Base-by-base conservation (phyloP, 441 rosid genomes). In the Flueggea neowawraea region DNA sequence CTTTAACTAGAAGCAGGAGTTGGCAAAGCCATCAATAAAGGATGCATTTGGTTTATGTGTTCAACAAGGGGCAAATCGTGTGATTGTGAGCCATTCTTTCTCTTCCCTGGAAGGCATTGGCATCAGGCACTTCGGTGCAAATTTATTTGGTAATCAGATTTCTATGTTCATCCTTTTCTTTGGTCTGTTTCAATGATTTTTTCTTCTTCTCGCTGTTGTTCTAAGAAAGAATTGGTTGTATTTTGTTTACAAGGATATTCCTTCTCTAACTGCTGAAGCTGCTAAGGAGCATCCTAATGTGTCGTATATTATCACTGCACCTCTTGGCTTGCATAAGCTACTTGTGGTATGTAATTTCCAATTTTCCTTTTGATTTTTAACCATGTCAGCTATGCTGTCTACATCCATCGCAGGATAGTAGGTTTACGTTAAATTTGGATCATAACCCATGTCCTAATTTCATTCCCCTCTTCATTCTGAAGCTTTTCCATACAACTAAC, bases 51-150 rank as follows among this genome's bases (percentile, higher is more conserved):
- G 76, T 69, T 75, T 67, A 41, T 94, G 99, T 65, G 86, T 94
- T 69, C 76, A 52, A 70, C 78, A 77, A 80, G 99, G 99, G 15
- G 96, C 91, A 0, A 73, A 58, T 64, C 90, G 90, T 22, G 92
- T 91, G 64, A 84, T 94, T 60, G 86, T 94, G 48, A 86, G 90
- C 75, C 99, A 1, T 94, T 91, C 77, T 90, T 90, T 69, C 87
- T 94, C 52, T 89, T 87, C 70, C 97, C 95, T 0, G 99, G 99
- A 66, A 78, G 94, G 66, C 97, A 94, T 50, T 94, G 99, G 99
- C 79, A 84, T 73, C 80, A 80, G 95, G 98, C 91, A 15, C 32
- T 41, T 45, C 7, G 17, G 28, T 2, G 28, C 28, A 22, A 22
- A 22, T 22, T 22, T 22, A 22, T 22, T 22, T 22, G 2, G 28